Percentiles rank a stretch among this genome's conserved stretches.
These are phyloP conservation scores for Fistulina hepatica DNA, from an alignment of 1,284 basidiomycete species.

Conservation along the genomic window DNA sequence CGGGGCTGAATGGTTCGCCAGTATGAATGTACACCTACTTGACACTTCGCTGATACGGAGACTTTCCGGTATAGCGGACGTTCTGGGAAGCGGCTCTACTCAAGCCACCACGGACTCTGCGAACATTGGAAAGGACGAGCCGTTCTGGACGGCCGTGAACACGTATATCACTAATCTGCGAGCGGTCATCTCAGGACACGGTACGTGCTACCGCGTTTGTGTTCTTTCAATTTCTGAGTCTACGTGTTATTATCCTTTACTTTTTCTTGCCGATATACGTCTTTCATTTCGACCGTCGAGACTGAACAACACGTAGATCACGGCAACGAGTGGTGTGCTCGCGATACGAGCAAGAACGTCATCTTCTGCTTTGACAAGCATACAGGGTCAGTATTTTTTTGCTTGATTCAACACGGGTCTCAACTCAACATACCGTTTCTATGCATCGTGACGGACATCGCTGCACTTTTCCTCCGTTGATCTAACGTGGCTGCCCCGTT, in stretches of 20 bases:
- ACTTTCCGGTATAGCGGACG: constrained; percentile 35
- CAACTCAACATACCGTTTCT: not conserved
- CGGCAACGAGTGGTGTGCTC: constrained; percentile 62
- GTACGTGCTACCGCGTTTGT: constrained; percentile 24
- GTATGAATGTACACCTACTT: not conserved
- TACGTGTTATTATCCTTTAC: too few species aligned
- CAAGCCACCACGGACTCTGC: constrained; percentile 35
- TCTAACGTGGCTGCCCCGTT: too few species aligned
- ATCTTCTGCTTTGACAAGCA: constrained; percentile 68
- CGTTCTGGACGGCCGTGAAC: constrained; percentile 53
- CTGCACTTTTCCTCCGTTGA: too few species aligned
- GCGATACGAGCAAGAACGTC: constrained; percentile 46
- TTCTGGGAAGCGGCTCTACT: constrained; percentile 44
- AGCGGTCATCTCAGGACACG: constrained; percentile 57
- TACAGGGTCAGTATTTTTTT: constrained; percentile 40
- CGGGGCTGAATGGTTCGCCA: constrained; percentile 48
- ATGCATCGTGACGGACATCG: too few species aligned
- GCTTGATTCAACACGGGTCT: not conserved
- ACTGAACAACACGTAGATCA: too few species aligned
- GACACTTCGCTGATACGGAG: not conserved
- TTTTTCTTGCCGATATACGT: constrained; percentile 1
- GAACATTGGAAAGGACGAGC: constrained; percentile 34
- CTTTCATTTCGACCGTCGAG: constrained; percentile 1
- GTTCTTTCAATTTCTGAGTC: too few species aligned
- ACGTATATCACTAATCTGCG: constrained; percentile 50